Base-by-base conservation (phyloP, 805 yeast genomes). In the Zygosaccharomyces rouxii region DNA sequence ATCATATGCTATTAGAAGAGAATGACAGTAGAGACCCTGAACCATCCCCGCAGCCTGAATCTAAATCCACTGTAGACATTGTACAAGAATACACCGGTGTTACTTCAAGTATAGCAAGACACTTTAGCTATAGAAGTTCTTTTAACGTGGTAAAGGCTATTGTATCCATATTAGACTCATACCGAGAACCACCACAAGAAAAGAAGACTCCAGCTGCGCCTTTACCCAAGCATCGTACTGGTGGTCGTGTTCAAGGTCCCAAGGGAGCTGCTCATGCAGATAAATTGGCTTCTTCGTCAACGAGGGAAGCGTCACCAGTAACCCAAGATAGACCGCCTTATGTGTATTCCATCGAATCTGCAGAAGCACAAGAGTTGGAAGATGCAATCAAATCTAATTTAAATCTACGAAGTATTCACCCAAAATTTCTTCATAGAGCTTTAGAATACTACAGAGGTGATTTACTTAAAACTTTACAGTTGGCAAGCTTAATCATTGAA, bases 371-470 rank as follows among this genome's bases (percentile, higher is more conserved):
- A 2, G 76, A 71, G 43, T 50, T 79, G 25, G 57, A 66, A 1
- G 58, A 58, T 2, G 44, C 71, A 1, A 63, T 72, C 21, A 54
- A 61, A 9, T 55, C 67, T 7, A 75, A 76, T 55, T 53, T 60
- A 0, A 52, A 52, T 5, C 60, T 80, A 10, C 62, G 60, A 11
- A 52, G 56, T 1, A 55, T 80, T 10, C 69, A 69, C 51, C 68
- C 68, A 46, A 53, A 53, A 1, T 80, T 80, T 49, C 67, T 74
- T 31, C 52, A 61, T 18, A 56, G 64, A 11, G 71, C 74, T 10
- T 42, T 79, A 4, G 59, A 50, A 13, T 76, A 73, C 55, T 78
- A 71, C 55, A 51, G 68, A n/a, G 81, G 81, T 3, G 71, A 78
- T 48, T 51, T 72, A 1, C 37, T 29, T 16, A 68, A 62, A 42